phyloP scores from a whole-genome alignment of 1,139 yeast species.

The Yamadazyma siamensis region DNA sequence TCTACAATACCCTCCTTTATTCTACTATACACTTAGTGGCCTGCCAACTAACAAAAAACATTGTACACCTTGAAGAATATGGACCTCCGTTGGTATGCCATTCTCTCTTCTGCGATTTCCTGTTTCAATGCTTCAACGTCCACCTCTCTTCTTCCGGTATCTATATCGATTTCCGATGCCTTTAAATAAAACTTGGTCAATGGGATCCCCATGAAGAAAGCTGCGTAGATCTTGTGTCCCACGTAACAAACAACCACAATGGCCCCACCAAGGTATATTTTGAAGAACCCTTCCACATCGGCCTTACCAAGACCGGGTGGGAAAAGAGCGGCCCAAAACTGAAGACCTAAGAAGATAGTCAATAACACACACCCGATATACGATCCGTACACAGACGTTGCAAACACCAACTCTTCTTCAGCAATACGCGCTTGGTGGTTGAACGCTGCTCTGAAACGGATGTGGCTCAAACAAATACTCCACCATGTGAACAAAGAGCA shows the following conservation, averaged over 20 bases:
- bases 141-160: slow-evolving; percentile 41
- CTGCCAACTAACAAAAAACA: slow-evolving; percentile 22
- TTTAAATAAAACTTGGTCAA: slow-evolving; percentile 26
- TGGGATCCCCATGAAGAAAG: slow-evolving; percentile 20
- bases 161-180: slow-evolving; percentile 37
- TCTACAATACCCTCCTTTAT: too few species aligned
- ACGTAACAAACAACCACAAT: slow-evolving; percentile 26
- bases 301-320: slow-evolving; percentile 32
- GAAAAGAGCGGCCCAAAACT: slow-evolving; percentile 40
- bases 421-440: slow-evolving; percentile 24
- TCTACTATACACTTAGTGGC: too few species aligned
- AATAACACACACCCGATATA: slow-evolving; percentile 28
- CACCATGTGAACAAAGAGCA: slow-evolving; percentile 41
- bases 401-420: slow-evolving; percentile 28
- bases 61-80: slow-evolving; percentile 21
- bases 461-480: slow-evolving; percentile 29
- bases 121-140: slow-evolving; percentile 37
- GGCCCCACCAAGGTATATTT: slow-evolving; percentile 29
- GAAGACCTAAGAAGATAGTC: slow-evolving; percentile 25
- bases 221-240: slow-evolving; percentile 32
- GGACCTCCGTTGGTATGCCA: slow-evolving; percentile 19
- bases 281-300: slow-evolving; percentile 29
- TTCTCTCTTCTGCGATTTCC: slow-evolving; percentile 34
- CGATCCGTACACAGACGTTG: slow-evolving; percentile 24
- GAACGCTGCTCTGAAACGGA: slow-evolving; percentile 31